Percentiles rank a stretch among this genome's conserved stretches.
These are phyloP conservation scores for Teratosphaeria zuluensis DNA, from an alignment of 2,329 filamentous ascomycete species.

Conservation along the genomic window DNA sequence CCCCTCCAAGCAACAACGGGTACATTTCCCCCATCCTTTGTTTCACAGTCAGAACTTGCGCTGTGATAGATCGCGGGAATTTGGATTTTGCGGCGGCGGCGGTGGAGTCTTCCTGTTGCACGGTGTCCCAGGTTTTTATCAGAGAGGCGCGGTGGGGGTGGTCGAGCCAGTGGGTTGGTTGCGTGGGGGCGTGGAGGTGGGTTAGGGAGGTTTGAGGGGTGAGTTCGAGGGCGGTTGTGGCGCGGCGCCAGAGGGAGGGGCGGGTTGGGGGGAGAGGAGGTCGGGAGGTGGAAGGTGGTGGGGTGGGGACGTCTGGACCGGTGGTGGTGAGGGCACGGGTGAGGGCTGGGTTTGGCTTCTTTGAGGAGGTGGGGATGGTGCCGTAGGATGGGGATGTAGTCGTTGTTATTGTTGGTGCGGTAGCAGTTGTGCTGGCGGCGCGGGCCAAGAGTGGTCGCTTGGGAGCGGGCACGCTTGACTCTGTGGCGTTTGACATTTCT, in stretches of 20 bases:
- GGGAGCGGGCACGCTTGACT: neutral
- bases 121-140: constrained; percentile 15
- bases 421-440: neutral
- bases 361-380: neutral
- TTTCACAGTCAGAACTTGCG: constrained; percentile 12
- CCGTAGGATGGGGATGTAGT: neutral
- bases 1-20: constrained; percentile 17
- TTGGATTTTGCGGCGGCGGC: constrained; percentile 9
- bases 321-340: neutral
- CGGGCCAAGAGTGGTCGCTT: neutral
- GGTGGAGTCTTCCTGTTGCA: constrained; percentile 8
- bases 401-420: neutral
- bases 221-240: constrained; percentile 15
- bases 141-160: constrained; percentile 13
- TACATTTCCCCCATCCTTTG: constrained; percentile 13
- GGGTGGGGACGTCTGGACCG: neutral
- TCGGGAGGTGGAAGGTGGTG: neutral
- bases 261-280: neutral
- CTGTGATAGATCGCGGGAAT: constrained; percentile 5
- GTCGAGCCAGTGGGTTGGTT: constrained; percentile 18
- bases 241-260: constrained; percentile 14
- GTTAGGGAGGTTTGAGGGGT: constrained; percentile 8
- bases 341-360: neutral
- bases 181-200: constrained; percentile 11
- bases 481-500: neutral